A percentile compares a stretch with the other conserved stretches of the same genome.
Conservation (phyloP, 345 rosid genomes). For the Luvunga scandens region DNA sequence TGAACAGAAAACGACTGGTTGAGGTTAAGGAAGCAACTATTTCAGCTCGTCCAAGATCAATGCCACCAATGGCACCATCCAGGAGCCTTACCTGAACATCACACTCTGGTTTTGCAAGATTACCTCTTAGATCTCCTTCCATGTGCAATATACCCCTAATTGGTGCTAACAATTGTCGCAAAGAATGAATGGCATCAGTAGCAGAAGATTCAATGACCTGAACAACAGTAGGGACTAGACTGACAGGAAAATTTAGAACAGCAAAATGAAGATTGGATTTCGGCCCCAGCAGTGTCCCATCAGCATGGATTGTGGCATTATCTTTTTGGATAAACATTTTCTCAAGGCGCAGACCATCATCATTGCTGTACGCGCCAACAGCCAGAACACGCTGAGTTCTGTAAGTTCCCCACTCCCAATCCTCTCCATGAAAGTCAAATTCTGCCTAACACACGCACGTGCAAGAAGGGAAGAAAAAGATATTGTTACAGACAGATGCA, state of each 20-base stretch:
- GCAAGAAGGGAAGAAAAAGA: background rate
- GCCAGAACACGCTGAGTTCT: slow-evolving; percentile 88
- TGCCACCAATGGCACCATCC: slow-evolving; percentile 95
- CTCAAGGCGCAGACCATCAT: slow-evolving; percentile 91
- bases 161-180: slow-evolving; percentile 80
- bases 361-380: slow-evolving; percentile 88
- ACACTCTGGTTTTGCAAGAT: slow-evolving; percentile 91
- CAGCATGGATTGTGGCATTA: slow-evolving; percentile 95
- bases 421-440: slow-evolving; percentile 95
- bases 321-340: slow-evolving; percentile 90
- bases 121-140: slow-evolving; percentile 99
- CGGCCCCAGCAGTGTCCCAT: slow-evolving; percentile 87
- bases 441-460: slow-evolving; percentile 69
- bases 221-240: slow-evolving; percentile 88
- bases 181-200: slow-evolving; percentile 72
- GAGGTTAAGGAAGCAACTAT: slow-evolving; percentile 92
- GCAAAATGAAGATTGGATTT: slow-evolving; percentile 96
- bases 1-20: slow-evolving; percentile 84
- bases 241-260: slow-evolving; percentile 92
- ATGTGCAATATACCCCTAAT: slow-evolving; percentile 90
- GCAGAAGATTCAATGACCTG: slow-evolving; percentile 93
- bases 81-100: slow-evolving; percentile 93
- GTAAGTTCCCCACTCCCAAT: slow-evolving; percentile 99
- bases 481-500: background rate
- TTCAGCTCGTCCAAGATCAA: slow-evolving; percentile 96